Evolutionary conservation across 177 flowering plant genomes (phyloP), one percentile per base, ranked within the genome.

Genomic region (Vitis hybrid): DNA sequence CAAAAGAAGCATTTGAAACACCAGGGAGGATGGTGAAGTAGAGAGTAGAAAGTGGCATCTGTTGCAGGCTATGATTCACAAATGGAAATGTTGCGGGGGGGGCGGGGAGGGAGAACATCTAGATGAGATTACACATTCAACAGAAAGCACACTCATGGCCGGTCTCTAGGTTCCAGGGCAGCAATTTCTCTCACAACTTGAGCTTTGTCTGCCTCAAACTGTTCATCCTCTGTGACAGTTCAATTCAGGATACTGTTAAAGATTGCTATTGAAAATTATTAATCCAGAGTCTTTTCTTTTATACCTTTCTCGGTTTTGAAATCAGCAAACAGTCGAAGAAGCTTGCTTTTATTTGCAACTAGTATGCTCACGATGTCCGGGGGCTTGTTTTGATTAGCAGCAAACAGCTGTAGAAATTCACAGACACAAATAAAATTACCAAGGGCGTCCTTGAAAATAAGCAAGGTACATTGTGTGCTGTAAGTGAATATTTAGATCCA

Each of bases 221-320:
- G 86, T 72, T 86, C 87, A 71, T 88, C 92, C 81, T 84, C 92
- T 88, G 90, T 58, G 65, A 75, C 27, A 59, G 21, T 46, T 60
- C 64, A 60, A 27, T 21, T 11, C 6, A 21, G 24, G 13, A 11
- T 21, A 61, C 46, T 5, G 60, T 57, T 14, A n/a, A 15, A 15
- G 54, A 68, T 13, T 13, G 24, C 27, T 17, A 24, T 4, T 4
- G 15, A 56, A 48, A 11, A 21, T 55, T 30, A 32, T 11, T 19
- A 6, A 56, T 15, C 18, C 14, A 62, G 50, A 17, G 32, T 15
- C 32, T 32, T 11, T 15, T 15, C 49, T 17, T 13, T 27, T 15
- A 9, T 72, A 95, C 99, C 99, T 91, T 93, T 95, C 17, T 95
- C 99, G 3, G 79, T 70, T 76, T 90, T 93, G 73, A 95, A 91